These are phyloP conservation scores for Hondaea fermentalgiana DNA, from an alignment of 108 stramenopile genomes.

Conservation along the genomic window DNA sequence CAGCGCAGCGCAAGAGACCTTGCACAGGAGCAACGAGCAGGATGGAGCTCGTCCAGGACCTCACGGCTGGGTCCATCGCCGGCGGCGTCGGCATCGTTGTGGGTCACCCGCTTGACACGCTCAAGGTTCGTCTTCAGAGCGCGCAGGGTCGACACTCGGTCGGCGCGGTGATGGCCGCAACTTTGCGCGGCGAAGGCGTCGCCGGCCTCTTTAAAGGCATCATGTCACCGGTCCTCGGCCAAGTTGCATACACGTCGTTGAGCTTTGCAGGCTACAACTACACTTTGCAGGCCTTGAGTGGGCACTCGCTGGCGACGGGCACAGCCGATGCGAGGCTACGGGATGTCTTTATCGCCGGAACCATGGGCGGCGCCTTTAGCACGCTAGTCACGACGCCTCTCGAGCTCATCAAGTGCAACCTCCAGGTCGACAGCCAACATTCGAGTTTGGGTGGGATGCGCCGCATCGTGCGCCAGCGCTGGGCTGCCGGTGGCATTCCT, in stretches of 20 bases:
- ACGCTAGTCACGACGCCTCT: conserved; percentile 32
- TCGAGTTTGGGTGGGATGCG: neutral
- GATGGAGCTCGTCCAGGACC: neutral
- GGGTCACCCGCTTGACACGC: conserved; percentile 44
- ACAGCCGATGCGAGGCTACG: neutral
- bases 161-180: neutral
- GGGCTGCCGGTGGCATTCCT: conserved; percentile 24
- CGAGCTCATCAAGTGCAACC: conserved; percentile 46
- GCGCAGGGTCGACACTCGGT: neutral
- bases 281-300: conserved; percentile 11
- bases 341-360: conserved; percentile 37
- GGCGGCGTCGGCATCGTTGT: conserved; percentile 15
- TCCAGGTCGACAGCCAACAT: conserved; percentile 29
- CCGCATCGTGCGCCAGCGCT: conserved; percentile 15
- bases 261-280: conserved; percentile 34
- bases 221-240: conserved; percentile 31
- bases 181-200: conserved; percentile 15
- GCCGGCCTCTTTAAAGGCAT: conserved; percentile 40
- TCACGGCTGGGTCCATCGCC: neutral
- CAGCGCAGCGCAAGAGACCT: no score
- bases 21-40: no score
- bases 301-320: neutral
- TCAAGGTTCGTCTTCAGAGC: conserved; percentile 46
- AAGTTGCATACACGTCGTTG: conserved; percentile 35
- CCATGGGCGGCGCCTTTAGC: conserved; percentile 37